Evolutionary conservation across 768 basidiomycete species (phyloP), one percentile per base, ranked within the genome.

Genomic region (Lenzites betulinus): DNA sequence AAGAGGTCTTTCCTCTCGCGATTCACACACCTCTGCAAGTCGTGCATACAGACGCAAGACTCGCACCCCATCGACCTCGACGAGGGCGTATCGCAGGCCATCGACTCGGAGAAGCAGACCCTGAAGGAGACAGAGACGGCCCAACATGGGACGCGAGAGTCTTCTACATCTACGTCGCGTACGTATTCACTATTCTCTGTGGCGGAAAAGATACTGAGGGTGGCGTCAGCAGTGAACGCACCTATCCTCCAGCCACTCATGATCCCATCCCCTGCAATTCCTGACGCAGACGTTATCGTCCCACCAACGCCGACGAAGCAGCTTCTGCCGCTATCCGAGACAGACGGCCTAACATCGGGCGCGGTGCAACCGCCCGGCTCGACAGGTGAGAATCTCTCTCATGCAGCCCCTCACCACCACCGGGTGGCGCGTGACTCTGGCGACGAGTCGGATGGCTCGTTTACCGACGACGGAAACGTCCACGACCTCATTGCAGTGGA

Each of bases 341-440:
- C 94, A 7, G 92, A 88, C 62, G 93, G 91, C 15, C 78, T 96
- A 59, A 92, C 91, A 2, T 92, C 92, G n/a, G 90, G 92, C 41
- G 92, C 92, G 43, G 94, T 95, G 33, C 92, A 95, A 67, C 83
- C 93, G 2, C 94, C 95, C 18, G 94, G 94, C 41, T 92, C 93
- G 25, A 89, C 84, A 54, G 89, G 83, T 44, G 75, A 63, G 58
- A 71, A 70, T 64, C 69, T 69, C 51, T 41, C 64, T 7, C 69
- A 71, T 39, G 63, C 69, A 2, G 82, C 79, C 62, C 33, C 16
- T 18, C 47, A 42, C 25, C 36, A 33, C 38, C 41, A 50, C 18
- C 33, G 51, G 35, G 35, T 48, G 23, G 75, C 78, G 9, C 71
- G 72, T 22, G 78, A 81, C 43, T 75, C 73, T 41, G 78, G 72